phyloP scores from a whole-genome alignment of 305 asterid species.

The Plantago lanceolata region DNA sequence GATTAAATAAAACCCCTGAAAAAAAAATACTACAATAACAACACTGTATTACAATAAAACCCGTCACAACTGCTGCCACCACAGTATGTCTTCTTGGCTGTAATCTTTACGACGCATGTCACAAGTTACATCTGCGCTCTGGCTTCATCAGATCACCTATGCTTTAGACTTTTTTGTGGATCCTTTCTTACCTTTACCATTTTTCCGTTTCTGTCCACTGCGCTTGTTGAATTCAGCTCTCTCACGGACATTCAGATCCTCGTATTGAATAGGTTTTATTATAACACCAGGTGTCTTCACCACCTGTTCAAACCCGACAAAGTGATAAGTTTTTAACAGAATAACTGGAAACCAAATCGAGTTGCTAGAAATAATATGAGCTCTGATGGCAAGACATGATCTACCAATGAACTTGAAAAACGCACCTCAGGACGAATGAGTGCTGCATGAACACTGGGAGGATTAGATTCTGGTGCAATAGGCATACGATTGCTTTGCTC shows the following conservation, averaged over 20 bases:
- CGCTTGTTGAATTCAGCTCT: constrained; percentile 34
- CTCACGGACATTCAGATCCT: constrained; percentile 52
- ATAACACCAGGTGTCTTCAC: constrained; percentile 69
- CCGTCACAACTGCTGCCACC: too few species aligned
- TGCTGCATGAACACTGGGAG: constrained; percentile 62
- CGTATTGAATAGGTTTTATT: constrained; percentile 63
- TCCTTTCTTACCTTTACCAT: constrained; percentile 36
- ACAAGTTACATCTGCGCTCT: too few species aligned
- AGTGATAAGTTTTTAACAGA: neutral
- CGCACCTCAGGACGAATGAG: constrained; percentile 83
- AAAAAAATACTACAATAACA: too few species aligned
- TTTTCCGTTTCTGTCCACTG: constrained; percentile 40
- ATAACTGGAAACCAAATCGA: neutral
- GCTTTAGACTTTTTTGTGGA: constrained; percentile 28
- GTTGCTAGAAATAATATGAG: too few species aligned
- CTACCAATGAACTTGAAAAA: constrained; percentile 12
- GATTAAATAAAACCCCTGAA: too few species aligned
- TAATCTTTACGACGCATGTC: too few species aligned
- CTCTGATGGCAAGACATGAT: too few species aligned
- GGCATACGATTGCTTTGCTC: constrained; percentile 89
- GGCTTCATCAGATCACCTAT: too few species aligned
- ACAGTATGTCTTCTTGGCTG: too few species aligned
- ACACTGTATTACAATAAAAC: too few species aligned
- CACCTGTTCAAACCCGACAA: constrained; percentile 48
- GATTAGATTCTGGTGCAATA: constrained; percentile 88